A percentile compares a stretch with the other conserved stretches of the same genome.
These are phyloP conservation scores for Russula emetica DNA, from an alignment of 768 basidiomycete genomes.

Conservation along the genomic window DNA sequence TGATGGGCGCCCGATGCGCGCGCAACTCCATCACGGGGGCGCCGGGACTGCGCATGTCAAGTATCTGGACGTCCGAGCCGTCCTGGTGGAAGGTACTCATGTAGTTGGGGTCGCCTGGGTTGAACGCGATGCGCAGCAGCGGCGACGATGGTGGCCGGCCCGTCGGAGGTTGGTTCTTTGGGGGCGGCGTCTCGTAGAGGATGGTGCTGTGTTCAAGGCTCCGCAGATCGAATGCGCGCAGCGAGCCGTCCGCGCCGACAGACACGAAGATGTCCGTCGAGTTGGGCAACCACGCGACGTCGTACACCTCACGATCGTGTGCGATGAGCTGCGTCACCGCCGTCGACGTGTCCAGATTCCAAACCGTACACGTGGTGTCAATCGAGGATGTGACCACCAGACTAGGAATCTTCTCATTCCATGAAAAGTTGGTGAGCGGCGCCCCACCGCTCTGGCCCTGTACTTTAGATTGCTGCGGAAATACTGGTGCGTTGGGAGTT, in stretches of 20 bases:
- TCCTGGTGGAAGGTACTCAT: slow-evolving; percentile 98
- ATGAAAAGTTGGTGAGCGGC: slow-evolving; percentile 94
- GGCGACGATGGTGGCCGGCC: slow-evolving; percentile 75
- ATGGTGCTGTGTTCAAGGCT: slow-evolving; percentile 98
- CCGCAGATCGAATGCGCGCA: slow-evolving; percentile 94
- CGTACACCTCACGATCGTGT: slow-evolving; percentile 93
- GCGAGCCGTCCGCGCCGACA: slow-evolving; percentile 93
- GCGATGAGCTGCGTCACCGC: slow-evolving; percentile 97
- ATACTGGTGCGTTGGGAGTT: slow-evolving; percentile 8
- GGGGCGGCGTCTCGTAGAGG: slow-evolving; percentile 87
- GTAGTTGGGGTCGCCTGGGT: slow-evolving; percentile 88
- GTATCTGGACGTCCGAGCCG: slow-evolving; percentile 80
- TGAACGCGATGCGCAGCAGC: slow-evolving; percentile 83
- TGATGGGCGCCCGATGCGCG: slow-evolving; percentile 77
- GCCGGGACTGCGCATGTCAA: slow-evolving; percentile 97
- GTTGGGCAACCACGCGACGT: slow-evolving; percentile 96
- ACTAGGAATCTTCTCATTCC: slow-evolving; percentile 90
- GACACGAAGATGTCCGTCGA: slow-evolving; percentile 98
- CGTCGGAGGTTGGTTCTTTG: slow-evolving; percentile 61
- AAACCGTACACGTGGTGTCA: slow-evolving; percentile 97
- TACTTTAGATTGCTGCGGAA: slow-evolving; percentile 75
- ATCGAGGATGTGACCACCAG: slow-evolving; percentile 96
- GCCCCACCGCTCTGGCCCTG: slow-evolving; percentile 80
- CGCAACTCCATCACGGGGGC: slow-evolving; percentile 89
- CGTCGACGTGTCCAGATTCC: slow-evolving; percentile 93